Evolutionary conservation across 768 basidiomycete species (phyloP), one percentile per base, ranked within the genome.

Genomic region (Lactifluus pinguis): DNA sequence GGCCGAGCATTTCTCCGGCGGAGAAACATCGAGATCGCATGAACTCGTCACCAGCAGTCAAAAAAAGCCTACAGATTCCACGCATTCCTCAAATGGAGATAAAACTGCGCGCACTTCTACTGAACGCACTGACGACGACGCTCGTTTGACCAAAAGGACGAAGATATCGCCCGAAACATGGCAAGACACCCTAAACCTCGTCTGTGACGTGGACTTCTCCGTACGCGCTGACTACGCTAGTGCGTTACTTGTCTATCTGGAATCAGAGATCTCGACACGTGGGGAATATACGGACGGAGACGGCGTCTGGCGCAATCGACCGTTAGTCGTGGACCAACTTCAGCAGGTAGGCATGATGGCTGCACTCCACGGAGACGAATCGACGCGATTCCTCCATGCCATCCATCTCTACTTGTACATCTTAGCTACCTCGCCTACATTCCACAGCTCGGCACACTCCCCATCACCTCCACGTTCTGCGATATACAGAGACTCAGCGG

Each of bases 161-260:
- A 79, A 79, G 62, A 80, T 97, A 36, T 78, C 86, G 3, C 86
- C 88, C 32, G 92, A 93, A 68, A 81, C 87, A 38, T 95, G 92
- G 92, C 90, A 93, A 69, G 93, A 95, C 62, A 94, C 90, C 2
- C 72, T 95, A 48, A 87, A 86, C 51, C 76, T 97, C 30, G 73
- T 95, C 4, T 95, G 92, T 69, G 92, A 95, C 69, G 71, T 74
- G 13, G 85, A 91, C 59, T 86, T 82, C 66, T 75, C 81, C n/a
- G 84, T 95, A 21, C 84, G 94, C 57, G 80, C 82, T 13, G 88
- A 90, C 64, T 95, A 93, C 69, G 80, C 85, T 0, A 75, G 79
- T 41, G 82, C 85, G 4, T 72, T 97, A n/a, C 73, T 87, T 3
- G 82, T 84, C 50, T 97, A 92, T 73, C 73, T 95, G 62, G 76